phyloP scores from a whole-genome alignment of 78 protist species.

The Polysphondylium violaceum region DNA sequence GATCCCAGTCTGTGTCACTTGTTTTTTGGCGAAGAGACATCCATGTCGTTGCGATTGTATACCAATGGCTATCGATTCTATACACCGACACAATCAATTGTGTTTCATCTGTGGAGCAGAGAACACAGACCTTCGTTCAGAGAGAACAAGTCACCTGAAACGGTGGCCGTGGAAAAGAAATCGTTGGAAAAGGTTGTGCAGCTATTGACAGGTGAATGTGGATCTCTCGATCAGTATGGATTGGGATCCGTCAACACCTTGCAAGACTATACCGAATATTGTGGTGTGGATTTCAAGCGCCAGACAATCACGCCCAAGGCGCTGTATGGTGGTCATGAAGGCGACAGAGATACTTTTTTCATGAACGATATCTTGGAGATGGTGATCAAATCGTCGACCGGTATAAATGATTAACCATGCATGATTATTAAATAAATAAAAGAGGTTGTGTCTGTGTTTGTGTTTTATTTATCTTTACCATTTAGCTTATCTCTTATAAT shows the following conservation, averaged over 20 bases:
- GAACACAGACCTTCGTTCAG: constrained; percentile 73
- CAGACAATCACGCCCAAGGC: constrained; percentile 5
- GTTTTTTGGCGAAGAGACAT: constrained; percentile 85
- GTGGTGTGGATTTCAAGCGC: constrained; percentile 61
- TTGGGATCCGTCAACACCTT: constrained; percentile 36
- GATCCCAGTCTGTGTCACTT: constrained; percentile 75
- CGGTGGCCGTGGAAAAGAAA: background rate
- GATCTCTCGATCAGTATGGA: background rate
- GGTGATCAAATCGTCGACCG: constrained; percentile 56
- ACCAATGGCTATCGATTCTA: constrained; percentile 79
- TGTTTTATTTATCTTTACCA: no score
- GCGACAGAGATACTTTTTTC: constrained; percentile 13
- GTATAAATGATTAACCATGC: no score
- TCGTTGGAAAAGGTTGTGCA: background rate
- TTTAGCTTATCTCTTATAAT: no score
- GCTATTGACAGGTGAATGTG: background rate
- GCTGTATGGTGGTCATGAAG: constrained; percentile 54
- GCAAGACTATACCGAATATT: constrained; percentile 19
- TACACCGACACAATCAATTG: constrained; percentile 38
- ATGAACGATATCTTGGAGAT: constrained; percentile 61
- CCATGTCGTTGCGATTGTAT: constrained; percentile 73
- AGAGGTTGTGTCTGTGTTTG: no score
- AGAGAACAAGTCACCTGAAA: constrained; percentile 9
- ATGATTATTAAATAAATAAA: no score
- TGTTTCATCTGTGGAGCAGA: constrained; percentile 83